Evolutionary conservation across 768 basidiomycete genomes (phyloP).

Genomic region (Inosperma sp.): DNA sequence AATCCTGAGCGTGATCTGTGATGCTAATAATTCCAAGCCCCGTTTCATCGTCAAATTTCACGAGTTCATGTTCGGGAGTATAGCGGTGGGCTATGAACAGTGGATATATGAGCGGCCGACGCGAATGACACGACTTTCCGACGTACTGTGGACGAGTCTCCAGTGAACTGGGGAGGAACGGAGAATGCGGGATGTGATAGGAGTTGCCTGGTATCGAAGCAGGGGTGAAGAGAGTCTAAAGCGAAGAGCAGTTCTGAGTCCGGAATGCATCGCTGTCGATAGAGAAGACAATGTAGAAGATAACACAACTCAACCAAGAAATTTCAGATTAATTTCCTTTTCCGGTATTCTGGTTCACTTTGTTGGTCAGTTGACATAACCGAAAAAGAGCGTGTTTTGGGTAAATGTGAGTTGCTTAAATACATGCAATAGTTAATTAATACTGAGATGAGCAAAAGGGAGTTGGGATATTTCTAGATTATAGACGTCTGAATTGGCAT

Average conservation of each 20-base stretch:
- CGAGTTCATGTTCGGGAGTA: slow-evolving; percentile 84
- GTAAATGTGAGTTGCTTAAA: too few species aligned
- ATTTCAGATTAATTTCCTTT: too few species aligned
- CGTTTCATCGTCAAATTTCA: slow-evolving; percentile 72
- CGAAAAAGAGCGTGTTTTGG: too few species aligned
- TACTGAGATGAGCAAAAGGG: not conserved
- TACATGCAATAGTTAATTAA: too few species aligned
- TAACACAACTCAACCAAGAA: slow-evolving; percentile 5
- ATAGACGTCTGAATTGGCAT: not conserved
- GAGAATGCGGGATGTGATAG: slow-evolving; percentile 19
- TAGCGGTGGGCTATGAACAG: slow-evolving; percentile 63
- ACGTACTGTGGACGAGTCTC: slow-evolving; percentile 62
- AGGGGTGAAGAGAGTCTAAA: slow-evolving; percentile 25
- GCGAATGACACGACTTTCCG: not conserved
- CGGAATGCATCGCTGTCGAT: slow-evolving; percentile 34
- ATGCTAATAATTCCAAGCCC: slow-evolving; percentile 79
- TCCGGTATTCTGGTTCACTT: too few species aligned
- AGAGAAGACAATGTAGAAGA: slow-evolving; percentile 4
- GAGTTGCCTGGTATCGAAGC: slow-evolving; percentile 12
- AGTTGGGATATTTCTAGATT: slow-evolving; percentile 3
- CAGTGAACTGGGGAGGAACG: slow-evolving; percentile 29
- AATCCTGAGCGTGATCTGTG: slow-evolving; percentile 88
- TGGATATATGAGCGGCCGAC: not conserved
- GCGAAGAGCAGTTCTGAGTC: slow-evolving; percentile 32
- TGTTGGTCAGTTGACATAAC: not conserved